phyloP scores from a whole-genome alignment of 2,329 filamentous ascomycete genomes.

The Curvularia lunata region DNA sequence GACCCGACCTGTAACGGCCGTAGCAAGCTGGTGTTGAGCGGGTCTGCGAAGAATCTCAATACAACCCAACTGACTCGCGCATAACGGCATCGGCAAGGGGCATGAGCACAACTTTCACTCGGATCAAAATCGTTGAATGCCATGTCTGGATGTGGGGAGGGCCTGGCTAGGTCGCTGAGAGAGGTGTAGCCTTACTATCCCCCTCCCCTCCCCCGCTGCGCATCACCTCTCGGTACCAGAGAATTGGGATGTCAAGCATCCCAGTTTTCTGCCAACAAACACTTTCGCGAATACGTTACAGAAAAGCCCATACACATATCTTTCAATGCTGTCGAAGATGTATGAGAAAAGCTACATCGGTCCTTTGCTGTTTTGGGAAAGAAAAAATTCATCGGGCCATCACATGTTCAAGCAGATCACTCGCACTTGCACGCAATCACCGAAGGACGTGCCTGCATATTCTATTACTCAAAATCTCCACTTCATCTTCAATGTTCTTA shows the following conservation, averaged over 20 bases:
- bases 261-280: not conserved
- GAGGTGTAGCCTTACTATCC: conserved; percentile 4
- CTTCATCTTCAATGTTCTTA: not conserved
- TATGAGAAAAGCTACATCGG: not conserved
- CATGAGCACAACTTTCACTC: not conserved
- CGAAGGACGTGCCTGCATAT: conserved; percentile 4
- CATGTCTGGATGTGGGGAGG: not conserved
- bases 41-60: not conserved
- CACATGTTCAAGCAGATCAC: conserved; percentile 2
- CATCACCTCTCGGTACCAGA: conserved; percentile 9
- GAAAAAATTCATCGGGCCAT: conserved; percentile 1
- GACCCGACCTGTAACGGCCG: not conserved
- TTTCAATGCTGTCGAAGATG: not conserved
- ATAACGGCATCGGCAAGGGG: not conserved
- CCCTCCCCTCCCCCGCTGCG: conserved; percentile 9
- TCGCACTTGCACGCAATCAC: not conserved
- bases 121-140: not conserved
- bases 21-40: not conserved
- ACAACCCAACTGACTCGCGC: not conserved
- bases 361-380: not conserved
- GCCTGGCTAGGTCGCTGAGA: conserved; percentile 1
- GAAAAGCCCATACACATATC: not conserved
- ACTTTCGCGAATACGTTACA: not conserved
- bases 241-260: conserved; percentile 1
- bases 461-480: conserved; percentile 4